phyloP scores from a whole-genome alignment of 495 filamentous ascomycete genomes.

The Amorphotheca resinae region DNA sequence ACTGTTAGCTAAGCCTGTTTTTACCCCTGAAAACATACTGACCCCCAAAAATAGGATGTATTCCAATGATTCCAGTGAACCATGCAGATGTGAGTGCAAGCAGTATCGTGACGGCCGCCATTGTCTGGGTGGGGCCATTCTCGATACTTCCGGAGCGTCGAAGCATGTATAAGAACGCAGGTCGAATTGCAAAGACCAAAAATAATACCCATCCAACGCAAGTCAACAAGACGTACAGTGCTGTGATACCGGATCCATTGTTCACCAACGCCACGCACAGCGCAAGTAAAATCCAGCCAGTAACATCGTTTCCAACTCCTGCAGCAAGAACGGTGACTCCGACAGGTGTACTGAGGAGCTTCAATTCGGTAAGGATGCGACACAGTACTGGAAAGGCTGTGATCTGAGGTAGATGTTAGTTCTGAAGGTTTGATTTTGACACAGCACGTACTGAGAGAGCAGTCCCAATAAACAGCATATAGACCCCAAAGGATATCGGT shows the following conservation, averaged over 20 bases:
- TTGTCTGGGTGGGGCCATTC: slow-evolving; percentile 80
- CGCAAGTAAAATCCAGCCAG: slow-evolving; percentile 84
- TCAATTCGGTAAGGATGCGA: slow-evolving; percentile 86
- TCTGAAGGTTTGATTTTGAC: background rate
- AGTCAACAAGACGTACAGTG: slow-evolving; percentile 74
- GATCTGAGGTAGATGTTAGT: slow-evolving; percentile 33
- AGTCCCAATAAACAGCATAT: slow-evolving; percentile 86
- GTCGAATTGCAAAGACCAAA: slow-evolving; percentile 61
- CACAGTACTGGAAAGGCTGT: slow-evolving; percentile 96
- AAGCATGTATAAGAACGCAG: slow-evolving; percentile 65
- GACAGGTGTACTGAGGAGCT: slow-evolving; percentile 71
- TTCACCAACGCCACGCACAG: slow-evolving; percentile 93
- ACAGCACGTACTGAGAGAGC: slow-evolving; percentile 44
- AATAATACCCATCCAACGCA: slow-evolving; percentile 68
- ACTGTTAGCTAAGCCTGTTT: background rate
- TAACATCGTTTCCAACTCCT: slow-evolving; percentile 89
- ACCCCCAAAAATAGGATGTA: slow-evolving; percentile 74
- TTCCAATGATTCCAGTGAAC: slow-evolving; percentile 87
- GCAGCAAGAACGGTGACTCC: slow-evolving; percentile 87
- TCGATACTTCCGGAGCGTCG: slow-evolving; percentile 64
- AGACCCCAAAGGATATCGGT: slow-evolving; percentile 65
- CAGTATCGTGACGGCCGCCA: slow-evolving; percentile 72
- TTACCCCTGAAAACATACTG: slow-evolving; percentile 2
- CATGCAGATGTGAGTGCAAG: slow-evolving; percentile 75
- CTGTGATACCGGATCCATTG: slow-evolving; percentile 69